Evolutionary conservation across 1,139 yeast genomes (phyloP).

Genomic region (Groenewaldozyma auringiensis): DNA sequence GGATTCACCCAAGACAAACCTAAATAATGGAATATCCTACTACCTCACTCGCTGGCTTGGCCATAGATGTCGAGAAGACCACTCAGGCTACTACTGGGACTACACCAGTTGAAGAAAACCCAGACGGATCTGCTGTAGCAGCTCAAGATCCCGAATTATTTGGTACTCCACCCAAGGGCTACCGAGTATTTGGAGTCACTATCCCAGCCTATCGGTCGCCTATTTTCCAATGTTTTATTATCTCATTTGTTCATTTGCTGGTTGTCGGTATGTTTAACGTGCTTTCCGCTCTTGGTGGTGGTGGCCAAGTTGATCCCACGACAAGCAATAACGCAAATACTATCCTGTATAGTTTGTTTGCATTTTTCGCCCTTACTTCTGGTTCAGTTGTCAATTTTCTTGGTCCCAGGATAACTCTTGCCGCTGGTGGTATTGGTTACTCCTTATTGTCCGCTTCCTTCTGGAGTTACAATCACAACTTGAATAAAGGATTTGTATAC

Average conservation of each 20-base stretch:
- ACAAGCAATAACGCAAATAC: slow-evolving; percentile 43
- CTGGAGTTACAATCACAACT: slow-evolving; percentile 11
- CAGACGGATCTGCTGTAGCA: background rate
- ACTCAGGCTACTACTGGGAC: background rate
- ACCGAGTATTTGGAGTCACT: slow-evolving; percentile 4
- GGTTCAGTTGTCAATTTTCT: slow-evolving; percentile 9
- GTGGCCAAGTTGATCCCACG: slow-evolving; percentile 24
- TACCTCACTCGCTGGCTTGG: background rate
- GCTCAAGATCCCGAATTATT: slow-evolving; percentile 5
- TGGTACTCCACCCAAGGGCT: slow-evolving; percentile 6
- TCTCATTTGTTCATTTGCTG: slow-evolving; percentile 41
- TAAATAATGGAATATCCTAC: background rate
- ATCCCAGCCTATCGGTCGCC: slow-evolving; percentile 10
- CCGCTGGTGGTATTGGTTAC: slow-evolving; percentile 9
- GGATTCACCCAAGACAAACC: no score
- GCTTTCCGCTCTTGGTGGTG: slow-evolving; percentile 47
- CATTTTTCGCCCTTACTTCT: slow-evolving; percentile 24
- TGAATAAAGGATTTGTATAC: slow-evolving; percentile 10
- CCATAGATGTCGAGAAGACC: background rate
- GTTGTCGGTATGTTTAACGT: slow-evolving; percentile 56
- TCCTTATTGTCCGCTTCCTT: slow-evolving; percentile 11
- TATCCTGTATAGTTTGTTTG: slow-evolving; percentile 46
- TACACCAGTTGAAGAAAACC: background rate
- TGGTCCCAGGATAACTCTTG: slow-evolving; percentile 8
- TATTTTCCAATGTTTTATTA: slow-evolving; percentile 12